Percentiles rank a stretch among this genome's conserved stretches.
Conservation (phyloP, 441 rosid genomes). For the Raphanus hybrid region DNA sequence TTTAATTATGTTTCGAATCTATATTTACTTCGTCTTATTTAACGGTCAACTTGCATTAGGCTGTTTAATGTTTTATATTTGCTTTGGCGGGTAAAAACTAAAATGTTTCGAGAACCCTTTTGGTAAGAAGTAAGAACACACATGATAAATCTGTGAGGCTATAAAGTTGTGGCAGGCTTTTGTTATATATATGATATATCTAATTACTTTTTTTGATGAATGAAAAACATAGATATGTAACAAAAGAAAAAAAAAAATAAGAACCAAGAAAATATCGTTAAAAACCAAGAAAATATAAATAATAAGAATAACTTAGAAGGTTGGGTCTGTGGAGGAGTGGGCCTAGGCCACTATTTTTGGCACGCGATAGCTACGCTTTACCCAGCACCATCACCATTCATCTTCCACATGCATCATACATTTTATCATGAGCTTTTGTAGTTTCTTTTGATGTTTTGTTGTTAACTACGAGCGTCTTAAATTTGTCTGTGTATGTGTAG, state of each 20-base stretch:
- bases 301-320: constrained; percentile 24
- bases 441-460: constrained; percentile 25
- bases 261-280: background rate
- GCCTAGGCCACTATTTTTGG: constrained; percentile 42
- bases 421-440: constrained; percentile 19
- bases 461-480: constrained; percentile 5
- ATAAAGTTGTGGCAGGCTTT: constrained; percentile 40
- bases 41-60: too few relatives aligned
- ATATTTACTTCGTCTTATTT: background rate
- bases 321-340: constrained; percentile 47
- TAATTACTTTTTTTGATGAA: constrained; percentile 19
- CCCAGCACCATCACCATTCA: constrained; percentile 47
- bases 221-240: constrained; percentile 1
- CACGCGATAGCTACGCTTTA: constrained; percentile 40
- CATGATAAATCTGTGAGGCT: constrained; percentile 34
- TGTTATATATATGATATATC: background rate
- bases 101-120: constrained; percentile 10
- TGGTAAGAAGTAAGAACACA: constrained; percentile 23
- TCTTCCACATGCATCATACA: constrained; percentile 34
- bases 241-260: background rate
- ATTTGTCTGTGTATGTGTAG: background rate
- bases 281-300: background rate
- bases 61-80: background rate
- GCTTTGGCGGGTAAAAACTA: constrained; percentile 21
- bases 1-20: background rate